Evolutionary conservation across 2,329 filamentous ascomycete species (phyloP).

Genomic region (Verticillium nubilum): DNA sequence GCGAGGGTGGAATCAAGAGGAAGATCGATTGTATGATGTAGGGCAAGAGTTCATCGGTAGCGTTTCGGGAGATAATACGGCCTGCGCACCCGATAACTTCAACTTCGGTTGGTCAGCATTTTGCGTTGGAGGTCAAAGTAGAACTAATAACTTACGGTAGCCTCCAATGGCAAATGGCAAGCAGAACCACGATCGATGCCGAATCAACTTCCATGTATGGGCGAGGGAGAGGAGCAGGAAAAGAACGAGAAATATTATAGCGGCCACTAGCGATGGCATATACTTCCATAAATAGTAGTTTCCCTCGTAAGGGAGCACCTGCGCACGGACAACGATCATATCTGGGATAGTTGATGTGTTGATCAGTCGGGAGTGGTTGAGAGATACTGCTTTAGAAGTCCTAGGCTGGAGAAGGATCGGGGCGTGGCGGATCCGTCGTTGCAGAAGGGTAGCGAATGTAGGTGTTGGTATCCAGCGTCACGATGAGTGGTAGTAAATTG

Average conservation of each 20-base stretch:
- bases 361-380: too few species aligned
- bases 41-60: background rate
- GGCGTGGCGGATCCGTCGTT: too few species aligned
- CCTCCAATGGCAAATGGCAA: slow-evolving; percentile 8
- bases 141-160: slow-evolving; percentile 2
- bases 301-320: background rate
- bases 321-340: background rate
- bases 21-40: background rate
- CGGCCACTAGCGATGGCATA: slow-evolving; percentile 34
- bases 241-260: slow-evolving; percentile 35
- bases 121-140: too few species aligned
- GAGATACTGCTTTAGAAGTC: too few species aligned
- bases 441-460: too few species aligned
- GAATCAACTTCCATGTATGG: slow-evolving; percentile 34
- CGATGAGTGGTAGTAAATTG: too few species aligned
- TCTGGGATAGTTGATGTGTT: background rate
- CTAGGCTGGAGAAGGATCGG: too few species aligned
- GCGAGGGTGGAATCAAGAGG: slow-evolving; percentile 13
- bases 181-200: slow-evolving; percentile 9
- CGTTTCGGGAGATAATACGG: background rate
- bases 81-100: background rate
- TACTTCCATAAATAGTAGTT: slow-evolving; percentile 27
- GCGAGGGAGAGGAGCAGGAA: slow-evolving; percentile 30
- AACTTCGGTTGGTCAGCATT: background rate
- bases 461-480: too few species aligned